These are phyloP conservation scores for Citropsis articulata DNA, from an alignment of 345 rosid genomes.

Conservation along the genomic window DNA sequence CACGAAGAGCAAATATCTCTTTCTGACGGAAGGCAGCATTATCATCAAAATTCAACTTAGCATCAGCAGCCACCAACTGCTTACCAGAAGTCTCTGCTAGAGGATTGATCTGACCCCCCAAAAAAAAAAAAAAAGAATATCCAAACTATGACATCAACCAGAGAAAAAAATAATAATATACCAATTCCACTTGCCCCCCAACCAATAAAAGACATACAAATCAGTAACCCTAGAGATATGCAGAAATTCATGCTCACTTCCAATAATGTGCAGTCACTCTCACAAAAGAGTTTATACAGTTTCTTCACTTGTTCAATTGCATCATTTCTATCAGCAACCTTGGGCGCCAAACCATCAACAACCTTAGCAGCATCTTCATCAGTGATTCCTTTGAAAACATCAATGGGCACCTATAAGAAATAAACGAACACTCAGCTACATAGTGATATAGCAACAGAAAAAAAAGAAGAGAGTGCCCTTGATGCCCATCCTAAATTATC, in stretches of 20 bases:
- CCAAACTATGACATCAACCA: slow-evolving; percentile 9
- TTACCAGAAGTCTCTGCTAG: slow-evolving; percentile 88
- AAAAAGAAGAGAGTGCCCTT: slow-evolving; percentile 9
- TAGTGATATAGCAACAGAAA: slow-evolving; percentile 3
- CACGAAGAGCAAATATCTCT: slow-evolving; percentile 74
- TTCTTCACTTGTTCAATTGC: slow-evolving; percentile 98
- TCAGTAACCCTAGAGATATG: not conserved
- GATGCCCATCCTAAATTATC: slow-evolving; percentile 11
- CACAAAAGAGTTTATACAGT: slow-evolving; percentile 81
- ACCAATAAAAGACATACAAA: not conserved
- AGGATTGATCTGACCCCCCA: slow-evolving; percentile 75
- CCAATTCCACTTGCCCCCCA: slow-evolving; percentile 6
- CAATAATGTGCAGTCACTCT: slow-evolving; percentile 85
- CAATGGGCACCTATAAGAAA: slow-evolving; percentile 76
- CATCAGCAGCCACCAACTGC: slow-evolving; percentile 97
- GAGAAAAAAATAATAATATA: not conserved
- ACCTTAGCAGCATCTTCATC: slow-evolving; percentile 97
- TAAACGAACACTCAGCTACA: slow-evolving; percentile 13
- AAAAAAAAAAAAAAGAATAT: slow-evolving; percentile 7
- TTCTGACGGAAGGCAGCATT: slow-evolving; percentile 96
- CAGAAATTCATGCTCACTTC: slow-evolving; percentile 60
- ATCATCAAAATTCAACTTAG: slow-evolving; percentile 97
- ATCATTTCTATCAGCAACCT: slow-evolving; percentile 71
- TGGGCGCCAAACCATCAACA: slow-evolving; percentile 92
- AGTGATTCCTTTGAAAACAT: slow-evolving; percentile 90